Base-by-base conservation (phyloP, 257 asterid species). In the Gardenia jasminoides region DNA sequence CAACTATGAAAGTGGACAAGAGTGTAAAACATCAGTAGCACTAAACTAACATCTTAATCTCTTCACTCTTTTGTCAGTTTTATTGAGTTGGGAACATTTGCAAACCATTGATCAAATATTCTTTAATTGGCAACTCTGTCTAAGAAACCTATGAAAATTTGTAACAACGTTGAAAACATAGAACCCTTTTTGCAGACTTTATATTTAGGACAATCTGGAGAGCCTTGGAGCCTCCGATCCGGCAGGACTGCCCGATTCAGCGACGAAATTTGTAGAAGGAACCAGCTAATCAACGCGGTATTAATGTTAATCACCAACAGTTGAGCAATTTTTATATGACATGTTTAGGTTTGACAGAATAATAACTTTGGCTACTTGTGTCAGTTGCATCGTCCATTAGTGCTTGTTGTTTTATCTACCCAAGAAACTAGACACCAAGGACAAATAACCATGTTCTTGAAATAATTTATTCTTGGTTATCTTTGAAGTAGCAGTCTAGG, bases 161-260 rank as follows among this genome's bases (percentile, higher is more conserved):
- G 39, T 70, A 33, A 44, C 56, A 44, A 74, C 24, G 19, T 10
- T 39, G 7, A 54, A 36, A 19, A 1, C 12, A 36, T 43, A 43
- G 43, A 75, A 75, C 41, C 41, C 30, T 59, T 74, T 39, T 74
- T 65, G 70, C 58, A 36, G 43, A 12, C 30, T 56, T 56, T 22
- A 10, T 54, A 41, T 24, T 75, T 22, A 24, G 20, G 61, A 56
- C 62, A 54, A 56, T 22, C 36, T 54, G 31, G 43, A 54, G 26
- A 26, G 31, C 52, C 4, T 54, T 24, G 30, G 69, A 59, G 56
- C 41, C 28, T 26, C 59, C 58, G 64, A 46, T 44, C 79, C 65
- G 72, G 79, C 79, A 64, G 17, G 48, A 48, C 24, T 46, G 64
- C 72, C 36, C 48, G 47, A 28, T 43, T 76, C 71, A 64, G 64